phyloP scores from a whole-genome alignment of 768 basidiomycete species.

The Terana coerulea region DNA sequence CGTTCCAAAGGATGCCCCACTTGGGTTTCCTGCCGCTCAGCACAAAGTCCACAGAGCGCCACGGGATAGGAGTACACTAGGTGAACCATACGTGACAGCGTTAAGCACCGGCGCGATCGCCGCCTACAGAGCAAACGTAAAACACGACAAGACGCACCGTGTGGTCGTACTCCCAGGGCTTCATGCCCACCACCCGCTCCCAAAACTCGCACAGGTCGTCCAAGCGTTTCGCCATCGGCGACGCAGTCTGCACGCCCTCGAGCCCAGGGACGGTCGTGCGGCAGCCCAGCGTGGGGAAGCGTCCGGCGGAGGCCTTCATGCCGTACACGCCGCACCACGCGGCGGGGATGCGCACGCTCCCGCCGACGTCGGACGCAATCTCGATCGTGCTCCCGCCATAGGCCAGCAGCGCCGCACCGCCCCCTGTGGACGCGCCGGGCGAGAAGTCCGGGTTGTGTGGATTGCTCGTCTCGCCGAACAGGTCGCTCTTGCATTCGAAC shows the following conservation, averaged over 20 bases:
- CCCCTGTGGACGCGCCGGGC: slow-evolving; percentile 49
- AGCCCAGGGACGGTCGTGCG: slow-evolving; percentile 32
- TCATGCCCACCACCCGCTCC: slow-evolving; percentile 37
- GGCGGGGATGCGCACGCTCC: slow-evolving; percentile 46
- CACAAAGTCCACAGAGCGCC: slow-evolving; percentile 33
- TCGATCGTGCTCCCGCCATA: slow-evolving; percentile 41
- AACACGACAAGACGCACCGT: slow-evolving; percentile 26
- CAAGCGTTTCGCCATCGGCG: slow-evolving; percentile 39
- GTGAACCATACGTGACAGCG: neutral
- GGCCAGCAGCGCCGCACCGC: slow-evolving; percentile 47
- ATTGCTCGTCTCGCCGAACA: slow-evolving; percentile 45
- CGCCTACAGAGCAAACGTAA: too few relatives aligned
- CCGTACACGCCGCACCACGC: slow-evolving; percentile 44
- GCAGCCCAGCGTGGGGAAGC: slow-evolving; percentile 34
- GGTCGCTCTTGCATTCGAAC: slow-evolving; percentile 39
- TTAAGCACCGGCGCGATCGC: too few relatives aligned
- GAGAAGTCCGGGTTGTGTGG: slow-evolving; percentile 40
- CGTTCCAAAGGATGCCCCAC: slow-evolving; percentile 39
- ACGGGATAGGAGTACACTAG: slow-evolving; percentile 41
- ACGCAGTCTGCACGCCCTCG: slow-evolving; percentile 33
- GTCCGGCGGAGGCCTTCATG: slow-evolving; percentile 35
- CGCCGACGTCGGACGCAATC: slow-evolving; percentile 47
- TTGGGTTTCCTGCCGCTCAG: slow-evolving; percentile 28
- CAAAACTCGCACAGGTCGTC: slow-evolving; percentile 42
- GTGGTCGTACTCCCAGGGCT: slow-evolving; percentile 42